These are phyloP conservation scores for Macrophomina phaseolina DNA, from an alignment of 2,329 filamentous ascomycete genomes.

Conservation along the genomic window DNA sequence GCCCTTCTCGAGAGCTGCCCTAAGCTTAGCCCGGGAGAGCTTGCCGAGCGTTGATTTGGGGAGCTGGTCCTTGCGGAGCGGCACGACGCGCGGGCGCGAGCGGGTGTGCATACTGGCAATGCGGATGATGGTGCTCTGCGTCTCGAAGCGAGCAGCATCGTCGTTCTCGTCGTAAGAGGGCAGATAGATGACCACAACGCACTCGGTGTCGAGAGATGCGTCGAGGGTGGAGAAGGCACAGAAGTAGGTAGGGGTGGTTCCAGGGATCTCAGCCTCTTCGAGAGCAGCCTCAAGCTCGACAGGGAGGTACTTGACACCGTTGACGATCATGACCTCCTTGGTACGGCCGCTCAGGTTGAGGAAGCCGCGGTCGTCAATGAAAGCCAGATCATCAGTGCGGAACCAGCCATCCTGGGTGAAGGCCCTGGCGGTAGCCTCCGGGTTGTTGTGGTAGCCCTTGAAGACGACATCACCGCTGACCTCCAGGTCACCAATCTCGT, in stretches of 20 bases:
- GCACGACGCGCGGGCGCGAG: conserved; percentile 29
- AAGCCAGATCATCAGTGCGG: conserved; percentile 34
- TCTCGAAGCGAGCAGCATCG: conserved; percentile 32
- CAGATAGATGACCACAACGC: conserved; percentile 48
- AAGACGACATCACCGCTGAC: conserved; percentile 47
- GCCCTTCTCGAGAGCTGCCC: conserved; percentile 37
- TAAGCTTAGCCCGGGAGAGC: conserved; percentile 48
- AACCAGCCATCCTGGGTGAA: conserved; percentile 37
- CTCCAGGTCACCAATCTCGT: conserved; percentile 35
- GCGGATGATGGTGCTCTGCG: conserved; percentile 33
- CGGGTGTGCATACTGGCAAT: conserved; percentile 27
- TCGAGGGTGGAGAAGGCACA: conserved; percentile 18
- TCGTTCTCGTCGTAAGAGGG: conserved; percentile 39
- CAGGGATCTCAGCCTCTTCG: conserved; percentile 31
- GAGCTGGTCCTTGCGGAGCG: conserved; percentile 29
- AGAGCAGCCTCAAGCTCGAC: conserved; percentile 33
- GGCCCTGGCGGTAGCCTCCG: conserved; percentile 33
- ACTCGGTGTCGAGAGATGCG: conserved; percentile 43
- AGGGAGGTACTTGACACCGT: conserved; percentile 34
- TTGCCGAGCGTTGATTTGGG: conserved; percentile 51
- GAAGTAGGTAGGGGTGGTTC: conserved; percentile 7
- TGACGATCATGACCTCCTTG: conserved; percentile 37
- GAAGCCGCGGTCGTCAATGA: conserved; percentile 34
- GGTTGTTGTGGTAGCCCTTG: conserved; percentile 41
- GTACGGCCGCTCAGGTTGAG: conserved; percentile 33